phyloP scores from a whole-genome alignment of 2,329 filamentous ascomycete genomes.

The Geosmithia putterillii region DNA sequence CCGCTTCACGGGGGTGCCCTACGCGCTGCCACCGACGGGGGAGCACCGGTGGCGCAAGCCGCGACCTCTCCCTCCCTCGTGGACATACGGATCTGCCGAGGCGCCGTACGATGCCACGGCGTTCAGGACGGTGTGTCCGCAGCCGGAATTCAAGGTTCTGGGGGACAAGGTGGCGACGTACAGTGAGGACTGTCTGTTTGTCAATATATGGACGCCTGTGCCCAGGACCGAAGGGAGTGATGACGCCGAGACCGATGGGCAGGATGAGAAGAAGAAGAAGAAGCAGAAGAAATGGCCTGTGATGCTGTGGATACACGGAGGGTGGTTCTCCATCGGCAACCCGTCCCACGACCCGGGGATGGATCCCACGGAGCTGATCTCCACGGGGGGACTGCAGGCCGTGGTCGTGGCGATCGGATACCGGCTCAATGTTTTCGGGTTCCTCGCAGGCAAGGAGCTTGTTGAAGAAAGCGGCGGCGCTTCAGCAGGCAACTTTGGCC shows the following conservation, averaged over 20 bases:
- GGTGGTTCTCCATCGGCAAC: constrained; percentile 34
- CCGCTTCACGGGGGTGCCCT: constrained; percentile 22
- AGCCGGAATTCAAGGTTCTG: constrained; percentile 16
- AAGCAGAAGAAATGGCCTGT: constrained; percentile 18
- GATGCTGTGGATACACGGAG: constrained; percentile 26
- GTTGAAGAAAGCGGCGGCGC: constrained; percentile 7
- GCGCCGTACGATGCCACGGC: constrained; percentile 21
- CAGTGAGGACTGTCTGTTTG: constrained; percentile 29
- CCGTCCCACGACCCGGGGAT: constrained; percentile 26
- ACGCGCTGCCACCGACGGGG: constrained; percentile 24
- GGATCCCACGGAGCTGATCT: constrained; percentile 29
- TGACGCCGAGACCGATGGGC: too few relatives aligned
- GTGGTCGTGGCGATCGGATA: constrained; percentile 34
- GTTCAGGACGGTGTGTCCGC: constrained; percentile 24
- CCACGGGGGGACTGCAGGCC: constrained; percentile 19
- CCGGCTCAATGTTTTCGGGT: constrained; percentile 30
- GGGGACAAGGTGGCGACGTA: constrained; percentile 14
- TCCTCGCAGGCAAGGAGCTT: constrained; percentile 27
- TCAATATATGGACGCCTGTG: constrained; percentile 33
- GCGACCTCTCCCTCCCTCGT: constrained; percentile 16
- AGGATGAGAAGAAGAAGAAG: too few relatives aligned
- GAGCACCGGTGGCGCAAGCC: constrained; percentile 24
- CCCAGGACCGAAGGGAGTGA: constrained; percentile 1
- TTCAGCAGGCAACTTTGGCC: constrained; percentile 21
- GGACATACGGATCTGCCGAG: constrained; percentile 12